Evolutionary conservation across 768 basidiomycete species (phyloP).

Genomic region (Leccinum imitatum): DNA sequence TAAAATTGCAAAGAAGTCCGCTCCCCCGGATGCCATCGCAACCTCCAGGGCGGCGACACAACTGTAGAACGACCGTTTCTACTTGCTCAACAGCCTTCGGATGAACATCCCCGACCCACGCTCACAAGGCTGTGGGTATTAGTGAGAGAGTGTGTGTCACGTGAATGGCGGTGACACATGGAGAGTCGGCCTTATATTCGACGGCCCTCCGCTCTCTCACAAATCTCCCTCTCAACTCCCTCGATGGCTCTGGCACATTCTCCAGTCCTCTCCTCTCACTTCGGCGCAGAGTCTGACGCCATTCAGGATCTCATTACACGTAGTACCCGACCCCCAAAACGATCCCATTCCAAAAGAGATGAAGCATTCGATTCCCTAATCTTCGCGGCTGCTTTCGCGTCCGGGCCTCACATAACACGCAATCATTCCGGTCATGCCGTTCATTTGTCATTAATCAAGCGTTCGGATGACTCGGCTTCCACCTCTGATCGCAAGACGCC

Average conservation of each 20-base stretch:
- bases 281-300: constrained; percentile 46
- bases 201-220: not conserved
- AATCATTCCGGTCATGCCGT: constrained; percentile 87
- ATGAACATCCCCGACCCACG: not conserved
- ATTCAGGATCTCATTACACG: constrained; percentile 68
- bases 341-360: constrained; percentile 55
- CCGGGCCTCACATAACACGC: constrained; percentile 75
- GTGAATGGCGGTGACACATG: constrained; percentile 1
- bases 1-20: not conserved
- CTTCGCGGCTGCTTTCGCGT: constrained; percentile 72
- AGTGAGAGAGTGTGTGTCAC: constrained; percentile 2
- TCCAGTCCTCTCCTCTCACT: constrained; percentile 27
- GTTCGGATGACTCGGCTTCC: constrained; percentile 39
- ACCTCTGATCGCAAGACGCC: constrained; percentile 46
- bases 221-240: not conserved
- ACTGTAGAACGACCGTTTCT: not conserved
- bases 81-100: not conserved
- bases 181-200: constrained; percentile 3
- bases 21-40: not conserved
- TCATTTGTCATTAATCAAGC: constrained; percentile 55
- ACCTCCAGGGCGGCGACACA: not conserved
- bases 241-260: constrained; percentile 33
- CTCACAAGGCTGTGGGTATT: too few relatives aligned
- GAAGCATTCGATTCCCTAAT: constrained; percentile 77
- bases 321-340: constrained; percentile 37